Conservation (phyloP, 192 early-diverging fungal species). For the Jimgerdemannia lactiflua region DNA sequence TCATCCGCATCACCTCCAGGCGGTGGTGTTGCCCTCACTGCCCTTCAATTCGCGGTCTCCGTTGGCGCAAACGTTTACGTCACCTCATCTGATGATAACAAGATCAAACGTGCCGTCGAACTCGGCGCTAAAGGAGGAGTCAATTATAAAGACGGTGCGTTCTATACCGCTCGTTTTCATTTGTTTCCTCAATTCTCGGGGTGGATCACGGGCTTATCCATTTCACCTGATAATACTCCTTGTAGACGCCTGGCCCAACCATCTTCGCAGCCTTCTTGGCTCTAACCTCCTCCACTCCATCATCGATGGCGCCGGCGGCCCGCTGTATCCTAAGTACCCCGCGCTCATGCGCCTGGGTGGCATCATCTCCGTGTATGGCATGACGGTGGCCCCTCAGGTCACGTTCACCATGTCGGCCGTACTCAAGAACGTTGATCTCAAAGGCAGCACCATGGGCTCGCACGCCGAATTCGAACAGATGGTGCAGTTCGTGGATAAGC, state of each 20-base stretch:
- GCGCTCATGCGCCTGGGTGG: slow-evolving; percentile 47
- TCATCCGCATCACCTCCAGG: slow-evolving; percentile 15
- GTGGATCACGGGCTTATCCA: background rate
- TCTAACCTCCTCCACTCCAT: slow-evolving; percentile 43
- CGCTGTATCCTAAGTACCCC: slow-evolving; percentile 34
- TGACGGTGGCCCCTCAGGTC: slow-evolving; percentile 44
- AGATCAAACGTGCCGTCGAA: slow-evolving; percentile 55
- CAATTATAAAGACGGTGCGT: slow-evolving; percentile 62
- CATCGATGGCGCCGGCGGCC: slow-evolving; percentile 68
- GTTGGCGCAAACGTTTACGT: slow-evolving; percentile 70
- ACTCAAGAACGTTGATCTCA: slow-evolving; percentile 60
- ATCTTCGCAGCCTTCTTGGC: slow-evolving; percentile 37
- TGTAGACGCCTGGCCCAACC: slow-evolving; percentile 41
- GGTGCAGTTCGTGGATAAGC: slow-evolving; percentile 53
- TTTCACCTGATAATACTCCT: background rate
- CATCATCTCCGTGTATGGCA: slow-evolving; percentile 59
- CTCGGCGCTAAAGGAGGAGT: slow-evolving; percentile 69
- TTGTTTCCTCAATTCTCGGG: background rate
- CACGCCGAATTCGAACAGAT: slow-evolving; percentile 58
- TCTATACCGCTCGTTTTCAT: background rate
- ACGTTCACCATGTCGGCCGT: slow-evolving; percentile 42
- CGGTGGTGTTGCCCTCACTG: slow-evolving; percentile 69
- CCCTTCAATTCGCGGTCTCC: slow-evolving; percentile 62
- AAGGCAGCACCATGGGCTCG: slow-evolving; percentile 65
- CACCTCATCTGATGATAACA: slow-evolving; percentile 59